A percentile compares a stretch with the other conserved stretches of the same genome.
Evolutionary conservation across 768 basidiomycete species (phyloP).

Genomic region (Galerina sulciceps): DNA sequence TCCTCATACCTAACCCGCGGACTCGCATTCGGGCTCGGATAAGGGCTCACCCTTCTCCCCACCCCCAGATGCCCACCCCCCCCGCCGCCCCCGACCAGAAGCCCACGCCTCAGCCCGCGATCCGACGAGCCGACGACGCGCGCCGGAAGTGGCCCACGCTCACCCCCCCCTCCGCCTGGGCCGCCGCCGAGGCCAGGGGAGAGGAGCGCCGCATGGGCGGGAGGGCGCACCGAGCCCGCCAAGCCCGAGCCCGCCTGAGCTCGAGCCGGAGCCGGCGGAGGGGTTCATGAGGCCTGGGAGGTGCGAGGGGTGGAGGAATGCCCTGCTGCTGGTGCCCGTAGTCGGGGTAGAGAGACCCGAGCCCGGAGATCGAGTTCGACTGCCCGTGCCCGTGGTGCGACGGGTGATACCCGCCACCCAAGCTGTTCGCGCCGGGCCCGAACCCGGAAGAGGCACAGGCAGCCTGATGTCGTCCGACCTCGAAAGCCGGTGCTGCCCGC

Average conservation of each 20-base stretch:
- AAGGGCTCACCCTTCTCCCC: conserved; percentile 54
- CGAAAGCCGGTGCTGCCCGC: conserved; percentile 51
- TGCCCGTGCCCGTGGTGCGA: conserved; percentile 24
- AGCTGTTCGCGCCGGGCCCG: conserved; percentile 5
- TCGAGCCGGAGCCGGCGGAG: conserved; percentile 1
- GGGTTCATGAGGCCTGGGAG: conserved; percentile 2
- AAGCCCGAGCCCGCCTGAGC: too few species aligned
- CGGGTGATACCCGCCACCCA: conserved; percentile 8
- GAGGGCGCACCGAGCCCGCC: too few species aligned
- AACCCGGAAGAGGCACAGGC: conserved; percentile 15
- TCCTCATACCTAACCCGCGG: conserved; percentile 59
- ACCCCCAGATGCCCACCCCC: conserved; percentile 4
- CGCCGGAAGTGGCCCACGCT: conserved; percentile 40
- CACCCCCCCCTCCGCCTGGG: neutral
- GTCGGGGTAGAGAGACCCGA: too few species aligned
- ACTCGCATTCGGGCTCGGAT: conserved; percentile 70
- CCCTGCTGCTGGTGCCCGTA: neutral
- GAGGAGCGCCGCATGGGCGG: conserved; percentile 1
- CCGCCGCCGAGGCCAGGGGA: neutral
- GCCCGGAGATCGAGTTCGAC: conserved; percentile 12
- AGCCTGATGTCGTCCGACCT: conserved; percentile 64
- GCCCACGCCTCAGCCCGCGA: conserved; percentile 41
- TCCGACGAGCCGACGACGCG: conserved; percentile 45
- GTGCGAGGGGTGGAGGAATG: conserved; percentile 10
- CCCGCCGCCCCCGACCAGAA: neutral